A percentile compares a stretch with the other conserved stretches of the same genome.
phyloP scores from a whole-genome alignment of 2,329 filamentous ascomycete species.

The Neophaeococcomyces aloes region DNA sequence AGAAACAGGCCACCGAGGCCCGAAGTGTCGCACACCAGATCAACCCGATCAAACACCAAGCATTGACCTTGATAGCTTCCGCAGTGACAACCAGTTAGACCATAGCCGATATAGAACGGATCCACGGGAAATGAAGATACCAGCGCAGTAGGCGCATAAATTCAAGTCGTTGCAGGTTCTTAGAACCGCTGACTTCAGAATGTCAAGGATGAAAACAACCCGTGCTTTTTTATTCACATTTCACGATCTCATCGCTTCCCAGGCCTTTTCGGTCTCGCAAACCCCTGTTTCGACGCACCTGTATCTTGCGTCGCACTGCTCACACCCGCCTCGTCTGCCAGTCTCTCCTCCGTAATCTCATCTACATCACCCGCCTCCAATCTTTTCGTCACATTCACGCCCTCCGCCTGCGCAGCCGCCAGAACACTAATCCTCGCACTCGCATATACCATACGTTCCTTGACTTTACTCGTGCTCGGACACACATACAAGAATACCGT shows the following conservation, averaged over 20 bases:
- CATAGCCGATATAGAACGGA: no score
- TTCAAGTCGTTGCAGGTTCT: no score
- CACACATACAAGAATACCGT: constrained; percentile 57
- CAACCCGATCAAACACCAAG: no score
- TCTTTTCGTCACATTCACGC: constrained; percentile 48
- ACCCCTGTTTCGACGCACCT: constrained; percentile 32
- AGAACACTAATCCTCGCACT: constrained; percentile 47
- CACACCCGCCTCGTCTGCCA: constrained; percentile 43
- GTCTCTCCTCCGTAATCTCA: constrained; percentile 44
- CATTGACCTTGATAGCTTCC: no score
- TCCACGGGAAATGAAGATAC: no score
- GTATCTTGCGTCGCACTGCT: constrained; percentile 3
- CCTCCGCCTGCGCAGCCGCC: constrained; percentile 43
- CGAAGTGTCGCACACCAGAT: no score
- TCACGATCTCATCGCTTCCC: constrained; percentile 30
- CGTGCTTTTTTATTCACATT: no score
- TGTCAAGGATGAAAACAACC: no score
- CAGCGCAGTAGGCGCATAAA: no score
- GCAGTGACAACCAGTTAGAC: no score
- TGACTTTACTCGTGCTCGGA: constrained; percentile 50
- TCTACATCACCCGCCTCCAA: constrained; percentile 50
- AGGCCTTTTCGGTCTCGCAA: constrained; percentile 54
- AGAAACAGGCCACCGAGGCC: no score
- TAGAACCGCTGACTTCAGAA: no score
- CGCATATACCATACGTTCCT: constrained; percentile 56